A percentile compares a stretch with the other conserved stretches of the same genome.
These are phyloP conservation scores for Dothistroma septosporum DNA, from an alignment of 2,329 filamentous ascomycete species.

Conservation along the genomic window DNA sequence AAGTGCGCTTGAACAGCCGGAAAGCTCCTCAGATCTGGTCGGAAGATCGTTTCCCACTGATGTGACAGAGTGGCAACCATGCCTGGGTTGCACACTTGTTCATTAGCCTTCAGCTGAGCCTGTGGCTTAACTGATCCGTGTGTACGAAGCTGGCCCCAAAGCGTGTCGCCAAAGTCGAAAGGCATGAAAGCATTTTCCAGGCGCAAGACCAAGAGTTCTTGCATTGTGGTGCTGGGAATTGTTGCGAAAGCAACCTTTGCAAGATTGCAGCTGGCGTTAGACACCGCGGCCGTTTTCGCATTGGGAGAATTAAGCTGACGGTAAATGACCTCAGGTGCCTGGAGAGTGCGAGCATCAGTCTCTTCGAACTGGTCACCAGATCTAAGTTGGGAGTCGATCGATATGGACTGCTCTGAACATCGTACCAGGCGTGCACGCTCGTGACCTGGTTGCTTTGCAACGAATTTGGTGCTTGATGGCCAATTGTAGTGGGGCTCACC, in stretches of 20 bases:
- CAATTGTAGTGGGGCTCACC: no score
- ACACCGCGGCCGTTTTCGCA: background rate
- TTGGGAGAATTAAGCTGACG: no score
- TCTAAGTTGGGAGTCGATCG: no score
- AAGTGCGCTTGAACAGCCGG: background rate
- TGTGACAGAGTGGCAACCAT: background rate
- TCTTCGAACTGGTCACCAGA: no score
- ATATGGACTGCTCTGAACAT: background rate
- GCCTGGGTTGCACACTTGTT: no score
- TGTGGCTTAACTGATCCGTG: no score
- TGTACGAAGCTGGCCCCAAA: no score
- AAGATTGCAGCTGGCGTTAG: background rate
- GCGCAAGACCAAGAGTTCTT: background rate
- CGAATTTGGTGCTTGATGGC: background rate
- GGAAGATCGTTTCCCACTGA: background rate
- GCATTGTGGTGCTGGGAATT: background rate
- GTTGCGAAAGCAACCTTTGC: background rate
- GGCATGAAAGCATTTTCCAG: background rate
- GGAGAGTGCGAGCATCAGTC: background rate
- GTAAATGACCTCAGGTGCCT: background rate
- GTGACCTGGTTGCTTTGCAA: no score
- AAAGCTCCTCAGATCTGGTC: background rate
- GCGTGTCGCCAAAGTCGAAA: no score
- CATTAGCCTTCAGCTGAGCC: no score
- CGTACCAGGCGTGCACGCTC: background rate